Evolutionary conservation across 352 stramenopile species (phyloP).

Genomic region (Phytophthora cryptogea): DNA sequence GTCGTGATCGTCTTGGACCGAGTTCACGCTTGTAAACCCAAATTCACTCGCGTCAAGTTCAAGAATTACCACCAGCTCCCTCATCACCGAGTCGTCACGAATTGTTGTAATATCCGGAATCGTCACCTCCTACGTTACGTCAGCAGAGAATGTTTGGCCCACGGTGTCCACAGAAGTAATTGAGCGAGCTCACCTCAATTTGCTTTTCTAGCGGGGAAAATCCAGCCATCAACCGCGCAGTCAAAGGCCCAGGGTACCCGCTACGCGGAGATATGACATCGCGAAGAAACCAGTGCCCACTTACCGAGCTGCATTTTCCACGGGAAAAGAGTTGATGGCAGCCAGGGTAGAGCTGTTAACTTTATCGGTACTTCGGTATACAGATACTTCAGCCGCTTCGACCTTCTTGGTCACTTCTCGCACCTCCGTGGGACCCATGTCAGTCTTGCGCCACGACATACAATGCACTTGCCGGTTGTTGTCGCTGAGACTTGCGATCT

Average conservation of each 20-base stretch:
- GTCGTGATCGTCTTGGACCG: conserved; percentile 38
- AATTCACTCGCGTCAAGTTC: conserved; percentile 47
- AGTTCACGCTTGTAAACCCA: conserved; percentile 47
- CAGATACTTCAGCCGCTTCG: conserved; percentile 4
- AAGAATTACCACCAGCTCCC: conserved; percentile 43
- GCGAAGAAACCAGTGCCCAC: conserved; percentile 64
- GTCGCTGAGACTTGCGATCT: conserved; percentile 39
- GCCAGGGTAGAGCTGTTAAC: conserved; percentile 15
- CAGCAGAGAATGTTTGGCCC: conserved; percentile 45
- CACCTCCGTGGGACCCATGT: conserved; percentile 46
- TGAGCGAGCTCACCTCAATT: conserved; percentile 42
- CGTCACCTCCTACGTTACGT: conserved; percentile 52
- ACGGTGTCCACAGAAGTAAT: conserved; percentile 52
- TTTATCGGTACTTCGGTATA: conserved; percentile 2
- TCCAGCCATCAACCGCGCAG: conserved; percentile 36
- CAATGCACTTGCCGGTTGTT: conserved; percentile 41
- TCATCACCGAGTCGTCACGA: conserved; percentile 45
- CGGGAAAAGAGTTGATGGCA: conserved; percentile 41
- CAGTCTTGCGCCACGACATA: conserved; percentile 53
- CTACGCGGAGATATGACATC: conserved; percentile 36
- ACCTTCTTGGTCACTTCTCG: conserved; percentile 42
- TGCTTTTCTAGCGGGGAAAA: conserved; percentile 41
- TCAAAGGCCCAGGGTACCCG: conserved; percentile 24
- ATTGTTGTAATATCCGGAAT: conserved; percentile 45
- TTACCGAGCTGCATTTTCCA: conserved; percentile 65